Percentiles rank a stretch among this genome's conserved stretches.
These are phyloP conservation scores for Aspergillus coremiiformis DNA, from an alignment of 495 filamentous ascomycete genomes.

Conservation along the genomic window DNA sequence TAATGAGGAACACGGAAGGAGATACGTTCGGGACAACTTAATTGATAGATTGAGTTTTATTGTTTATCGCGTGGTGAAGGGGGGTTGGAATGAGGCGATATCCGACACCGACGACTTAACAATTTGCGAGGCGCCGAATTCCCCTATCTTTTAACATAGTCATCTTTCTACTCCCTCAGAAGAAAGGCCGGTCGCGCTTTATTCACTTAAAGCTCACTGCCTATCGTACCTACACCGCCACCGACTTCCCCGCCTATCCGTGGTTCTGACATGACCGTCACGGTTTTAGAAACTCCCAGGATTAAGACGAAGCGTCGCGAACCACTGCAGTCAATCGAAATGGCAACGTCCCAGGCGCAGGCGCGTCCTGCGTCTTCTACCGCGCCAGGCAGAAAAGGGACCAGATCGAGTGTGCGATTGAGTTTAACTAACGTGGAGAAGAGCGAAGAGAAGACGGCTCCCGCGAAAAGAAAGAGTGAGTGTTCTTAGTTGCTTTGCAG, in stretches of 20 bases:
- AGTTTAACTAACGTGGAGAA: conserved; percentile 36
- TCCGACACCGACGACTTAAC: not conserved
- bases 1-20: not conserved
- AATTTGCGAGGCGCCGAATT: not conserved
- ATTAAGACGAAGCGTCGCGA: conserved; percentile 40
- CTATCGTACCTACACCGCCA: not conserved
- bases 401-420: conserved; percentile 34
- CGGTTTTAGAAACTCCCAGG: conserved; percentile 33
- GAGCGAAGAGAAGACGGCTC: conserved; percentile 19
- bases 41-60: not conserved
- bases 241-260: conserved; percentile 5
- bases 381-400: conserved; percentile 22
- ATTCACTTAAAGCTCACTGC: not conserved
- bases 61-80: not conserved
- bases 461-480: conserved; percentile 38
- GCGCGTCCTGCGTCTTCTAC: conserved; percentile 30
- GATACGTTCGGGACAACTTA: not conserved
- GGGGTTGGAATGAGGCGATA: not conserved
- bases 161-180: not conserved
- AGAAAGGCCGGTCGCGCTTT: not conserved
- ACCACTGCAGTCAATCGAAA: conserved; percentile 36
- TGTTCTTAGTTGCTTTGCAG: conserved; percentile 1
- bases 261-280: conserved; percentile 42
- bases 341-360: conserved; percentile 40
- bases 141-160: not conserved